Evolutionary conservation across 1,284 basidiomycete genomes (phyloP), one percentile per base, ranked within the genome.

Genomic region (Boletus calvinii): DNA sequence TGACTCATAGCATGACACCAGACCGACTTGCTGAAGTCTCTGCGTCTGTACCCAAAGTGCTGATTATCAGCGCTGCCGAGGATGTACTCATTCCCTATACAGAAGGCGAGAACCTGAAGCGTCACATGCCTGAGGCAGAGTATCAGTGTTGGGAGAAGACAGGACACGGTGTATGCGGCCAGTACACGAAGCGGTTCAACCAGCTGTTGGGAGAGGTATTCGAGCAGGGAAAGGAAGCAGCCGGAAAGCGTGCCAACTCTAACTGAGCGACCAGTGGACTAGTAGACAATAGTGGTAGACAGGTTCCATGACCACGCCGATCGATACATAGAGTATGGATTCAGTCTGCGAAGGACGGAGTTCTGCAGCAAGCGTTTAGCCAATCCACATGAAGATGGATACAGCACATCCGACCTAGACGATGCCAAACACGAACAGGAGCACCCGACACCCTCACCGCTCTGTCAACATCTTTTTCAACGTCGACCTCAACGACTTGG

Each of bases 51-150:
- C 77, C 80, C 10, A 80, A 81, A 57, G 78, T 92, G 4, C 57
- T 78, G 12, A 85, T 94, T 55, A 62, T 92, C 15, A 89, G 84
- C 0, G 93, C 92, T 2, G 86, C 92, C 59, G 68, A 80, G 2
- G 92, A 95, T 64, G 61, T 82, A 43, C 70, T 94, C 3, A 80
- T 95, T 22, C 62, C 76, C 15, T 76, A 83, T 0, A 60, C 62
- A 2, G 81, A 88, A 56, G 87, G 85, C 22, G 59, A 71, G 6
- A 74, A 79, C 30, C 66, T 95, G 37, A 82, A 83, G 59, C 61
- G 70, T n/a, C 62, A 74, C 35, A 85, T 94, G 81, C 78, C 81
- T 0, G 79, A 81, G 50, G 88, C 85, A 1, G 86, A 92, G 65
- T 74, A 84, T 34, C 67, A 85, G 6, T 70, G 80, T 49, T 90